Evolutionary conservation across 768 basidiomycete species (phyloP).

Genomic region (Coprinopsis cinerea): DNA sequence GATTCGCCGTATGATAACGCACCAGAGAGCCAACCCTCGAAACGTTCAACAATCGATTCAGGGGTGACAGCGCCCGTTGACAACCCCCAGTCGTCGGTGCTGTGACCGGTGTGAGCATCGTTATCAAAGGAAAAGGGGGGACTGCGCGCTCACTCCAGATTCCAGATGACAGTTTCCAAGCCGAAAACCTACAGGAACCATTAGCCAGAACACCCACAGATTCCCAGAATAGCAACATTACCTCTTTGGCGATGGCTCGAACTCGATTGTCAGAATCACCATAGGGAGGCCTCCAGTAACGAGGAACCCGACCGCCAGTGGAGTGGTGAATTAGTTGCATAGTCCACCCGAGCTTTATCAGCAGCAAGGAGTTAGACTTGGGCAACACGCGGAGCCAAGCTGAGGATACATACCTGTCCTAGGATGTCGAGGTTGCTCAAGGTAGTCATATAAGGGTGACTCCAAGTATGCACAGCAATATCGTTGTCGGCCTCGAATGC

Average conservation of each 20-base stretch:
- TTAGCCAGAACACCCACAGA: neutral
- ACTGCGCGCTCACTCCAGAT: constrained; percentile 61
- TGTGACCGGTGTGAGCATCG: constrained; percentile 20
- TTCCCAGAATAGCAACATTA: constrained; percentile 21
- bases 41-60: constrained; percentile 37
- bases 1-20: constrained; percentile 8
- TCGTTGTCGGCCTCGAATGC: constrained; percentile 45
- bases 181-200: constrained; percentile 50
- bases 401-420: constrained; percentile 41
- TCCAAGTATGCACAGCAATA: constrained; percentile 59
- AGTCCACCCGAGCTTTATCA: constrained; percentile 70
- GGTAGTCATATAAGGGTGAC: constrained; percentile 79
- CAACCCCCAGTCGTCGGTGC: constrained; percentile 75
- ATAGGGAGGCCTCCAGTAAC: constrained; percentile 86
- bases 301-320: constrained; percentile 63
- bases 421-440: constrained; percentile 62
- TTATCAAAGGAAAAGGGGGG: neutral
- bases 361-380: neutral
- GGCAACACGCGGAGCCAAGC: neutral
- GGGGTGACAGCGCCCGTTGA: constrained; percentile 36
- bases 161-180: constrained; percentile 83
- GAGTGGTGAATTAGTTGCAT: constrained; percentile 74
- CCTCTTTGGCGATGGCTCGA: constrained; percentile 76
- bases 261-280: constrained; percentile 84
- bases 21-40: constrained; percentile 57